Conservation (phyloP, 1,284 basidiomycete species). For the Inonotus hispidus region DNA sequence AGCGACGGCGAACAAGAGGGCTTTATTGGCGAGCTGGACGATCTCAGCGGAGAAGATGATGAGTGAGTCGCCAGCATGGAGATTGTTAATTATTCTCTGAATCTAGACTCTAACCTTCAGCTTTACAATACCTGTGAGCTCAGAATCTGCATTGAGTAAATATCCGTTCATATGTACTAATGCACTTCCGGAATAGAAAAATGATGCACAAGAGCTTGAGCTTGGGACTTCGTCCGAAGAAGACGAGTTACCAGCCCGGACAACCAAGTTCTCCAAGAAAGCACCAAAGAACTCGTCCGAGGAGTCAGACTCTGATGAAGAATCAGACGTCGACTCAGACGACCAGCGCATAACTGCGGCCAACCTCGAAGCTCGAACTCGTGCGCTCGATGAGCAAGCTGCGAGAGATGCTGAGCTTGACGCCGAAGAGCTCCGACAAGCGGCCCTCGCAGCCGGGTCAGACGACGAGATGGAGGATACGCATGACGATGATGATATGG, state of each 20-base stretch:
- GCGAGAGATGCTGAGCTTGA: slow-evolving; percentile 66
- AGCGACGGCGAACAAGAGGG: slow-evolving; percentile 45
- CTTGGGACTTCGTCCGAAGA: slow-evolving; percentile 40
- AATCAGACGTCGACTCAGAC: slow-evolving; percentile 35
- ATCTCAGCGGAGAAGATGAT: slow-evolving; percentile 40
- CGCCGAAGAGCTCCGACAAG: slow-evolving; percentile 58
- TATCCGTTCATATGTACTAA: neutral
- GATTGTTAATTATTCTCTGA: slow-evolving; percentile 7
- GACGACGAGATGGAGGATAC: slow-evolving; percentile 46
- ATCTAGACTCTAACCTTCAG: slow-evolving; percentile 1
- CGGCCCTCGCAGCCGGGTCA: slow-evolving; percentile 33
- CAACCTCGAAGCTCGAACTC: slow-evolving; percentile 74
- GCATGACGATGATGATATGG: slow-evolving; percentile 49
- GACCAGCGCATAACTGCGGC: slow-evolving; percentile 62
- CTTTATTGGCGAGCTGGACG: slow-evolving; percentile 42
- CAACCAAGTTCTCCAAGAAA: slow-evolving; percentile 20
- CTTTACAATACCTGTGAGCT: slow-evolving; percentile 9
- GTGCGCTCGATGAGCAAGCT: slow-evolving; percentile 62
- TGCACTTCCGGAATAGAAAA: slow-evolving; percentile 25
- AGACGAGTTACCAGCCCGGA: slow-evolving; percentile 24
- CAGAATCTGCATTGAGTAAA: neutral
- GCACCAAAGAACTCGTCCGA: neutral
- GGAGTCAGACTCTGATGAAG: slow-evolving; percentile 38
- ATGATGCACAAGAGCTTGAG: slow-evolving; percentile 60
- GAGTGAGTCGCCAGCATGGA: slow-evolving; percentile 23